Evolutionary conservation across 2,329 filamentous ascomycete genomes (phyloP), one percentile per base, ranked within the genome.

Genomic region (Coniochaeta pulveracea): DNA sequence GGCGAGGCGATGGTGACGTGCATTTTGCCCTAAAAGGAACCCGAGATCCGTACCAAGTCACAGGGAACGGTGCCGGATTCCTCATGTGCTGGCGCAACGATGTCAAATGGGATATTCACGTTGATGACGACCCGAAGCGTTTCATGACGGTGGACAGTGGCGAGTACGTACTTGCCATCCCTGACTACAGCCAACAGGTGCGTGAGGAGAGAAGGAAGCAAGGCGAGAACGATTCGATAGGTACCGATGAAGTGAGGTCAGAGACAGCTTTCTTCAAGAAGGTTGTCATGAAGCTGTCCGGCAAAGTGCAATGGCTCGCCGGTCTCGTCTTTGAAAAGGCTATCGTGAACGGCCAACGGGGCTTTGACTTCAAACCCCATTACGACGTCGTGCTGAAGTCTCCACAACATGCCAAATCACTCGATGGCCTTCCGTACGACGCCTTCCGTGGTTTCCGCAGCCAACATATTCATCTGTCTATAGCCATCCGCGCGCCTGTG

Each of bases 71-170:
- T 24, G 88, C 88, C 21, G 91, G 91, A 4, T 93, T 98, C 50
- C 73, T 96, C 26, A 95, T 98, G 86, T 96, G 93, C 54, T 98
- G 89, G 89, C 80, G 91, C 34, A 93, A 86, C 47, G 83, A 95
- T 53, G 88, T 98, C 23, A 76, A 74, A 39, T 93, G 85, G 76
- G 81, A 80, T 39, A 76, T 98, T 33, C 82, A 88, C 37, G 76
- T 79, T 33, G 80, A 85, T 33, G 77, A 93, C 45, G 84, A 98
- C 47, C 88, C 91, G 1, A 84, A 83, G 50, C 80, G 83, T 38
- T 93, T 98, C 57, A 93, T 98, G 80, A 86, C 81, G 1, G 86
- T 98, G 4, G 85, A 93, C 41, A 95, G 89, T 54, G 86, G 86
- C 33, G 89, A 94, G 55, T 98, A 91, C 50, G 82, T 98, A 10